phyloP scores from a whole-genome alignment of 305 asterid genomes.

The Rubia balearica region DNA sequence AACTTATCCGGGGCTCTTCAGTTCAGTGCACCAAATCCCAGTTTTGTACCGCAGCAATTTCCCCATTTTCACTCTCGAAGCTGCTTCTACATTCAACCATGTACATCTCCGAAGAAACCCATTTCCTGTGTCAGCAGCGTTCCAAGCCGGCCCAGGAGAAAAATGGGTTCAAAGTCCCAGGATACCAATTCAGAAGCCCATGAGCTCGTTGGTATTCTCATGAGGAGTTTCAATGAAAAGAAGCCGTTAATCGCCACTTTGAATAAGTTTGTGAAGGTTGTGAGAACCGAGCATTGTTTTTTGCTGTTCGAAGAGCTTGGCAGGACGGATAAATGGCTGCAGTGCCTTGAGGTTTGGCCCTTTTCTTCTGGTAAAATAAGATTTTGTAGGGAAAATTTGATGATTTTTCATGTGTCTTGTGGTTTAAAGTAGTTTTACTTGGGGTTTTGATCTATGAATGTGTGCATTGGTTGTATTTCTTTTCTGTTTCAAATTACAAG shows the following conservation, averaged over 20 bases:
- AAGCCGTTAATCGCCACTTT: conserved; percentile 53
- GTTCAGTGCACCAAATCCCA: conserved; percentile 8
- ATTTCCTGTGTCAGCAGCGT: conserved; percentile 27
- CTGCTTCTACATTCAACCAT: conserved; percentile 20
- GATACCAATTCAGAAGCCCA: conserved; percentile 44
- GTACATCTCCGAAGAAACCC: conserved; percentile 17
- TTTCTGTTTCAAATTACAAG: not conserved
- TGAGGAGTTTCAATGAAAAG: conserved; percentile 53
- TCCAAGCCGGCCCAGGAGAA: conserved; percentile 36
- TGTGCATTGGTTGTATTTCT: not conserved
- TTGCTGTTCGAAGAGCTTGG: conserved; percentile 90
- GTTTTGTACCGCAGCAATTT: conserved; percentile 18
- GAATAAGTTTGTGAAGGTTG: conserved; percentile 56
- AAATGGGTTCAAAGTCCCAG: conserved; percentile 24
- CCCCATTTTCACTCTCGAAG: conserved; percentile 21
- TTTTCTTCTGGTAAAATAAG: not conserved
- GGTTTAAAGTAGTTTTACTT: not conserved
- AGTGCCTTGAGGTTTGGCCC: conserved; percentile 73
- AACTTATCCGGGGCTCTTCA: conserved; percentile 11
- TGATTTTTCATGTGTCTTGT: not conserved
- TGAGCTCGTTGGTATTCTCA: conserved; percentile 50
- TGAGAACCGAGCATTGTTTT: conserved; percentile 84
- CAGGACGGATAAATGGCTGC: conserved; percentile 68
- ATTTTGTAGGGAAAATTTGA: not conserved
- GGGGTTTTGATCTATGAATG: not conserved